Base-by-base conservation (phyloP, 1,284 basidiomycete species). In the Thelephora terrestris region DNA sequence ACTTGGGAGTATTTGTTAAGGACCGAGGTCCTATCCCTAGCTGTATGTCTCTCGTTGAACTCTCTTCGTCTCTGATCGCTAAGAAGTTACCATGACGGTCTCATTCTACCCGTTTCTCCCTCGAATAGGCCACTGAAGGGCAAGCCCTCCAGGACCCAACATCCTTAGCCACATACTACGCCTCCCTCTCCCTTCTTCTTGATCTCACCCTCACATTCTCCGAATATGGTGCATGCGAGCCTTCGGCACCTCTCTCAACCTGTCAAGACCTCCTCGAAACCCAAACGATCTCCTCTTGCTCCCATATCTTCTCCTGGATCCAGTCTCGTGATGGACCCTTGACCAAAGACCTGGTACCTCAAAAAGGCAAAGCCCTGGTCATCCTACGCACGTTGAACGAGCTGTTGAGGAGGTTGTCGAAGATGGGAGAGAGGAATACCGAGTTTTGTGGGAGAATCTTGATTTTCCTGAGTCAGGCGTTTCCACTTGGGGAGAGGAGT, bases 391-490 rank as follows among this genome's bases (percentile, higher is more conserved):
- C 84, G 27, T 73, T 92, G 45, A 95, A 95, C 58, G 91, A 93
- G 58, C 75, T 95, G 7, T 71, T 94, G 1, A 76, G 89, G 16
- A 77, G 92, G 1, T 70, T 94, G 12, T 89, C 87, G 23, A 91
- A 91, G 64, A 87, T 81, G 59, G 89, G 88, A 46, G 74, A 77
- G 7, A 21, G 25, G 25, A 81, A 80, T 34, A 90, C 90, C 3
- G 79, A 86, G 56, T 90, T 95, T 61, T 90, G 87, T 54, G 92
- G 92, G 2, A 76, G 90, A 1, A 91, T 95, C 58, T 71, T 93
- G 58, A 87, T 85, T 1, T 89, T 93, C 61, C 68, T 95, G 43
- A 88, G 85, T 52, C 77, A 76, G 1, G 88, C 91, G 1, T 94
- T 93, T 59, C 88, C 90, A 4, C 66, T 95, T 7, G 85, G 87